A percentile compares a stretch with the other conserved stretches of the same genome.
These are phyloP conservation scores for Gracilaria caudata DNA, from an alignment of 23 red algal genomes.

Conservation along the genomic window DNA sequence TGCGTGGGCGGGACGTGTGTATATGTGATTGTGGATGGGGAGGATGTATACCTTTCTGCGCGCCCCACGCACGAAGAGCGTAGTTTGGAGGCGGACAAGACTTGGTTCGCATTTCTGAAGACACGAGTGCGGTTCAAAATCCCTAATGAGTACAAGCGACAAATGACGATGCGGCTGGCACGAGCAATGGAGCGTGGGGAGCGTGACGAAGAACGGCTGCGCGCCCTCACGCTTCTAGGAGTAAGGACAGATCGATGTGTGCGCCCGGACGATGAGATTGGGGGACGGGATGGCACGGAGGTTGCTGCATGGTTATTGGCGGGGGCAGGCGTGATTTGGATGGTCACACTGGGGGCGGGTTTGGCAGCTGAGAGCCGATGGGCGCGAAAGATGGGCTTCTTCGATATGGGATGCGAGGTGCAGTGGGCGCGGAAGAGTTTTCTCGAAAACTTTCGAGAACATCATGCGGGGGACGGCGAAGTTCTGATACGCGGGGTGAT, in stretches of 20 bases:
- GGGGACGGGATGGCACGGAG: background rate
- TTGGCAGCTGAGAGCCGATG: background rate
- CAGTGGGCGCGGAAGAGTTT: slow-evolving; percentile 25
- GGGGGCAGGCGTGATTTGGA: slow-evolving; percentile 6
- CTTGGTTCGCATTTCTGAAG: slow-evolving; percentile 9
- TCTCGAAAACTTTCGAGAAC: background rate
- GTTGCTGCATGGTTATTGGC: background rate
- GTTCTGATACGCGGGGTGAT: background rate
- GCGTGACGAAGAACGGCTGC: slow-evolving; percentile 18
- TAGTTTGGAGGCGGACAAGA: background rate
- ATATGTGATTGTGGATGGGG: background rate
- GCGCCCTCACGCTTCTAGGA: background rate
- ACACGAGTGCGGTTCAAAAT: background rate
- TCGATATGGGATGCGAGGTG: slow-evolving; percentile 26
- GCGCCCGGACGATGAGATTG: background rate
- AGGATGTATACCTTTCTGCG: background rate
- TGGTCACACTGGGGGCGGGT: background rate
- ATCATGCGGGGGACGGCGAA: background rate
- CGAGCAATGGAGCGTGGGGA: slow-evolving; percentile 1
- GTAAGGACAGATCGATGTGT: background rate
- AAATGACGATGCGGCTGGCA: slow-evolving; percentile 10
- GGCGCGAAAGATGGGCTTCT: slow-evolving; percentile 12
- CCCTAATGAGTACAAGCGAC: too few species aligned
- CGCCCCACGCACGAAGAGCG: slow-evolving; percentile 11
- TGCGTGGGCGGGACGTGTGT: background rate